Percentiles rank a stretch among this genome's conserved stretches.
Conservation (phyloP, 352 stramenopile genomes). For the Globisporangium cederbergense region DNA sequence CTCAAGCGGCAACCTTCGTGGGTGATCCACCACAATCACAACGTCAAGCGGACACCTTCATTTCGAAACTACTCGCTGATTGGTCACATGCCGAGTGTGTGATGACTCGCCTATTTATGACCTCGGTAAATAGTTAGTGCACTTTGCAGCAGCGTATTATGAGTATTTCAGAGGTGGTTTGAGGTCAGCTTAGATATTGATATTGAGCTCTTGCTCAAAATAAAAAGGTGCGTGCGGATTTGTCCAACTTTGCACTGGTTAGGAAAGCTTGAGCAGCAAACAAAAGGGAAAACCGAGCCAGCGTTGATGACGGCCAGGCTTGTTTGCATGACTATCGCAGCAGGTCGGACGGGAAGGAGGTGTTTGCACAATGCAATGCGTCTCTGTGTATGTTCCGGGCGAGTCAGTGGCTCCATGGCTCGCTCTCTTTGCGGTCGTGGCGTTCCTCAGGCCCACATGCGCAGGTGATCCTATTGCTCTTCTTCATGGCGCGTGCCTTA, state of each 20-base stretch:
- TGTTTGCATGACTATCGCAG: not conserved
- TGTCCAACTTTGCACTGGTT: not conserved
- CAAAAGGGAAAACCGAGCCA: not conserved
- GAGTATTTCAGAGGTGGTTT: not conserved
- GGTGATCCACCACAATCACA: not conserved
- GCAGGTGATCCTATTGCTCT: not conserved
- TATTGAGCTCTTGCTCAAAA: not conserved
- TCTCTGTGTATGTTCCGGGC: not conserved
- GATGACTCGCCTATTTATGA: not conserved
- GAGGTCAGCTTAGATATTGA: not conserved
- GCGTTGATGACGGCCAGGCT: not conserved
- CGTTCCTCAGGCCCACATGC: not conserved
- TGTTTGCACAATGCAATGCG: not conserved
- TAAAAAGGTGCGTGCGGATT: not conserved
- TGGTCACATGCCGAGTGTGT: slow-evolving; percentile 1
- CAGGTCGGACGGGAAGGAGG: not conserved
- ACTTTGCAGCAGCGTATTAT: not conserved
- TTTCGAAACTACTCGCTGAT: not conserved
- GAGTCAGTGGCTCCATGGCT: not conserved
- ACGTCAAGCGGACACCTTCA: not conserved
- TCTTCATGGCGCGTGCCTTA: not conserved
- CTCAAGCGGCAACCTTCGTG: slow-evolving; percentile 6
- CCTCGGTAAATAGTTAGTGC: not conserved
- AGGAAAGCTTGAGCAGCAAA: not conserved
- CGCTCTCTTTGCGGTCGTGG: not conserved